A percentile compares a stretch with the other conserved stretches of the same genome.
phyloP scores from a whole-genome alignment of 1,139 yeast genomes.

The Oligophagozyma castellii region DNA sequence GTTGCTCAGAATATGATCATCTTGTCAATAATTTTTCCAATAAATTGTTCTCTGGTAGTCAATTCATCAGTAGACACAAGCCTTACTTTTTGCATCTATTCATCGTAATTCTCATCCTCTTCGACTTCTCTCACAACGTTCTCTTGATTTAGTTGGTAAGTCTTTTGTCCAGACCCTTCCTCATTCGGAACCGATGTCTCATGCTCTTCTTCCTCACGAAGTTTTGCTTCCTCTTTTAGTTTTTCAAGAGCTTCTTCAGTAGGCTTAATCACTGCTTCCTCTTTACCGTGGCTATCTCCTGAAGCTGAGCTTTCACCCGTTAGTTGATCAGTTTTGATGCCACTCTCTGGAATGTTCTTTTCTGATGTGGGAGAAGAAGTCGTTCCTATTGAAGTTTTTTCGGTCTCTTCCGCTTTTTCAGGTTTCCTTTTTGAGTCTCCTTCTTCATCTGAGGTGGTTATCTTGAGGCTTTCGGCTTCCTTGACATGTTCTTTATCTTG shows the following conservation, averaged over 20 bases:
- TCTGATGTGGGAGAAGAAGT: slow-evolving; percentile 7
- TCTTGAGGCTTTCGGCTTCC: too few species aligned
- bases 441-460: too few species aligned
- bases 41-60: too few species aligned
- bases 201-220: slow-evolving; percentile 26
- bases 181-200: slow-evolving; percentile 19
- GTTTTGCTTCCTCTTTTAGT: slow-evolving; percentile 31
- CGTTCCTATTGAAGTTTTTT: too few species aligned
- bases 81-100: too few species aligned
- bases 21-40: too few species aligned
- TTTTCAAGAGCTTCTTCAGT: slow-evolving; percentile 30
- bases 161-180: slow-evolving; percentile 19
- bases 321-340: slow-evolving; percentile 6
- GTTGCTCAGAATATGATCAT: too few species aligned
- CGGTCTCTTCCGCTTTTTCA: too few species aligned
- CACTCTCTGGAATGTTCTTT: slow-evolving; percentile 4
- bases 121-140: slow-evolving; percentile 66
- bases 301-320: slow-evolving; percentile 1
- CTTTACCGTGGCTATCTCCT: not conserved
- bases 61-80: too few species aligned
- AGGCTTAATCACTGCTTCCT: slow-evolving; percentile 28
- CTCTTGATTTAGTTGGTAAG: slow-evolving; percentile 26
- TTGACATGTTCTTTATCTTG: too few species aligned
- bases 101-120: slow-evolving; percentile 78
- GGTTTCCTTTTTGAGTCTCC: too few species aligned